Evolutionary conservation across 192 early-diverging fungal species (phyloP).

Genomic region (Coemansia sp.): DNA sequence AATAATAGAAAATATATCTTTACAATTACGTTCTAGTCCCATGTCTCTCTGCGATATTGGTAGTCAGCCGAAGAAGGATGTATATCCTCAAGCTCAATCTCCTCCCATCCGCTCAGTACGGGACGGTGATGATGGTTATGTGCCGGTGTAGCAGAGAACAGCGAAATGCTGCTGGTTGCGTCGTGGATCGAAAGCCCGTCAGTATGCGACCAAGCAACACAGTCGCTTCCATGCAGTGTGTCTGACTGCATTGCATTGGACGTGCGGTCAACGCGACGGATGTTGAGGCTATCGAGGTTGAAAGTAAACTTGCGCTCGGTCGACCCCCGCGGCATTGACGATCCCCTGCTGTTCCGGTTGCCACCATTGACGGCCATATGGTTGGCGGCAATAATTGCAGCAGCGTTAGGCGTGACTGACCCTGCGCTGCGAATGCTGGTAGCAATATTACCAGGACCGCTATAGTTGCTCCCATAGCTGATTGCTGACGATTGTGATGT

Average conservation of each 20-base stretch:
- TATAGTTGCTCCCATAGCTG: constrained; percentile 2
- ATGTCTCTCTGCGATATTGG: not conserved
- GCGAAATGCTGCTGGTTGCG: constrained; percentile 19
- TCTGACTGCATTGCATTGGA: constrained; percentile 46
- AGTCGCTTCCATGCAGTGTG: constrained; percentile 31
- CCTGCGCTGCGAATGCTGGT: not conserved
- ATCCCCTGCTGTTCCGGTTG: not conserved
- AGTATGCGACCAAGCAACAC: constrained; percentile 40
- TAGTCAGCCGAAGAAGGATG: not conserved
- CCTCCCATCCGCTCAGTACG: constrained; percentile 42
- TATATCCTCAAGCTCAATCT: constrained; percentile 32
- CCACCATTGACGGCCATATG: not conserved
- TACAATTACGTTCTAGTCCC: not conserved
- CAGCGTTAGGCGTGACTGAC: not conserved
- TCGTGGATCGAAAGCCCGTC: constrained; percentile 29
- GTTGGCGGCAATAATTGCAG: not conserved
- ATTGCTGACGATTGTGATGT: constrained; percentile 10
- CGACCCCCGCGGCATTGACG: no score
- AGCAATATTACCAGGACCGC: not conserved
- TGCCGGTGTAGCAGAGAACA: constrained; percentile 10
- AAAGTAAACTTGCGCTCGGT: constrained; percentile 11
- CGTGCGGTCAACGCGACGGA: constrained; percentile 26
- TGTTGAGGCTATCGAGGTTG: constrained; percentile 30
- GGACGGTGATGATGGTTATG: constrained; percentile 16
- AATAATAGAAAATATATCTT: not conserved